A percentile compares a stretch with the other conserved stretches of the same genome.
These are phyloP conservation scores for Sonneratia alba DNA, from an alignment of 345 rosid species.

Conservation along the genomic window DNA sequence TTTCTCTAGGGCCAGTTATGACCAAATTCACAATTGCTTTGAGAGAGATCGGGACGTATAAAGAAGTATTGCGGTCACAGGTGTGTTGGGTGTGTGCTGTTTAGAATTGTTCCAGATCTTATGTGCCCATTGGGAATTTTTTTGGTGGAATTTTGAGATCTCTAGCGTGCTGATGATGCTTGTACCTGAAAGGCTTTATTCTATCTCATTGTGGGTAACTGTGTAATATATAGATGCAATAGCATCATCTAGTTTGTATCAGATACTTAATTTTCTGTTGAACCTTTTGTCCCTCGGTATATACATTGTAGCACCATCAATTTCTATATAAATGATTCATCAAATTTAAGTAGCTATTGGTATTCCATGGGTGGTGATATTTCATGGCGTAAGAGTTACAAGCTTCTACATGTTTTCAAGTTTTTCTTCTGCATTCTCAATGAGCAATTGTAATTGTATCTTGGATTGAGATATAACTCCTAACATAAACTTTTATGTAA, in stretches of 20 bases:
- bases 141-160: background rate
- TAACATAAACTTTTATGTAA: background rate
- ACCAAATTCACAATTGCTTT: slow-evolving; percentile 96
- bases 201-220: too few species aligned
- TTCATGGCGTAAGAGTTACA: background rate
- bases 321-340: background rate
- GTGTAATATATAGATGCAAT: background rate
- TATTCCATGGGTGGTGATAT: background rate
- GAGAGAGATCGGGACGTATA: slow-evolving; percentile 98
- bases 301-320: background rate
- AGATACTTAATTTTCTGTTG: background rate
- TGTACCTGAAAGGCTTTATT: background rate
- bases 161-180: background rate
- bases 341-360: background rate
- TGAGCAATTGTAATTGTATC: background rate
- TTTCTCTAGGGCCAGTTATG: slow-evolving; percentile 85
- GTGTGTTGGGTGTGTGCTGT: slow-evolving; percentile 26
- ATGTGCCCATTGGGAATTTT: background rate
- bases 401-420: background rate
- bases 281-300: background rate
- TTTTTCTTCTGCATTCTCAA: background rate
- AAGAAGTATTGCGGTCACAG: slow-evolving; percentile 97
- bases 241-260: background rate
- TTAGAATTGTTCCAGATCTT: background rate
- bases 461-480: background rate